Percentiles rank a stretch among this genome's conserved stretches.
Conservation (phyloP, 2,329 filamentous ascomycete species). For the Aureobasidium sp. region DNA sequence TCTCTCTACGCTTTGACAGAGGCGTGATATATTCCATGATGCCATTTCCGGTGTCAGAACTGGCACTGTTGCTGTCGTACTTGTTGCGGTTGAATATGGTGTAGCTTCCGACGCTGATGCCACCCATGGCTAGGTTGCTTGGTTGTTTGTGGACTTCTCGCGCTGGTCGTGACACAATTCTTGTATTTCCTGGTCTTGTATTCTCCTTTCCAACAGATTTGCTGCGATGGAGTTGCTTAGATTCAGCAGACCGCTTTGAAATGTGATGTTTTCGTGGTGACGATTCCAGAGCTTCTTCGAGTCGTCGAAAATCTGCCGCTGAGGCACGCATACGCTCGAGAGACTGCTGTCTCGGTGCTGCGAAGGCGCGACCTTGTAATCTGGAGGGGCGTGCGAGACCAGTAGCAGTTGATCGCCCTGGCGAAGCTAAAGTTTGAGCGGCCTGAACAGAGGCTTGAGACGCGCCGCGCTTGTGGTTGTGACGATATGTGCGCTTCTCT, state of each 20-base stretch:
- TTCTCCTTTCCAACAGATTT: constrained; percentile 1
- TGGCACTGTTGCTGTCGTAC: constrained; percentile 14
- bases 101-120: constrained; percentile 18
- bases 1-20: constrained; percentile 22
- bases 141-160: constrained; percentile 14
- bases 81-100: constrained; percentile 15
- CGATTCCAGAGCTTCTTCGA: constrained; percentile 35
- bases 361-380: constrained; percentile 46
- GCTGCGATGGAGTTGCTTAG: constrained; percentile 13
- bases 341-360: constrained; percentile 45
- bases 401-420: constrained; percentile 11
- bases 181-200: constrained; percentile 4
- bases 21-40: constrained; percentile 20
- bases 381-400: constrained; percentile 32
- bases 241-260: neutral
- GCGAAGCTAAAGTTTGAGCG: neutral
- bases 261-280: constrained; percentile 37
- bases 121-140: constrained; percentile 15
- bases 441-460: neutral
- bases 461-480: neutral
- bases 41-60: constrained; percentile 12
- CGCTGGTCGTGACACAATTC: constrained; percentile 17
- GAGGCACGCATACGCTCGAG: constrained; percentile 40
- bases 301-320: constrained; percentile 34
- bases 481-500: constrained; percentile 34